These are phyloP conservation scores for Rhododendron ferrugineum DNA, from an alignment of 148 eudicot genomes.

Conservation along the genomic window DNA sequence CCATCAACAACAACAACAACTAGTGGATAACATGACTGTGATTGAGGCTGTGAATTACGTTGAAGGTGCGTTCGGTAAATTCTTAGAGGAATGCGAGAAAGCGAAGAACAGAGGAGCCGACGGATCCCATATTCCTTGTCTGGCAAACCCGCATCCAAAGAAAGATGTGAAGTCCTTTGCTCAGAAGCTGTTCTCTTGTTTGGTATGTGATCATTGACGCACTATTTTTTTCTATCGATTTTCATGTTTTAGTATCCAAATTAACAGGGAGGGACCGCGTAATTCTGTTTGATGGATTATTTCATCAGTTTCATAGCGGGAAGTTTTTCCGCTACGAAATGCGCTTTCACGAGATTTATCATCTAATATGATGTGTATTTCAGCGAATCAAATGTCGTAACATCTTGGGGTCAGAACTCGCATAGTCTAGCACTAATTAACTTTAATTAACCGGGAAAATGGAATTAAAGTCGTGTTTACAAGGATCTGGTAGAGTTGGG, in stretches of 20 bases:
- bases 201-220: constrained; percentile 28
- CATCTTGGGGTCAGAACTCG: not conserved
- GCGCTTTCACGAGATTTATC: not conserved
- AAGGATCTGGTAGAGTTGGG: not conserved
- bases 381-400: not conserved
- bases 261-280: not conserved
- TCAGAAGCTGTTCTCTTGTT: constrained; percentile 36
- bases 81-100: constrained; percentile 47
- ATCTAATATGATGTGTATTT: not conserved
- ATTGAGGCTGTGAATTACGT: constrained; percentile 51
- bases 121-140: constrained; percentile 32
- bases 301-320: not conserved
- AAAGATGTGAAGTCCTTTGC: constrained; percentile 17
- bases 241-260: not conserved
- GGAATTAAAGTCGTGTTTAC: not conserved
- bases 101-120: constrained; percentile 38
- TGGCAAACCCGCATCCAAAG: constrained; percentile 8
- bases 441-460: too few species aligned
- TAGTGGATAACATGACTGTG: constrained; percentile 58
- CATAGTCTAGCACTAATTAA: not conserved
- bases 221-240: not conserved
- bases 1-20: constrained; percentile 32
- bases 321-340: not conserved
- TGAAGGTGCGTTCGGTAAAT: constrained; percentile 40
- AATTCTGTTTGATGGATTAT: not conserved